Conservation (phyloP, 306 rosid genomes). For the Begonia peltatifolia region DNA sequence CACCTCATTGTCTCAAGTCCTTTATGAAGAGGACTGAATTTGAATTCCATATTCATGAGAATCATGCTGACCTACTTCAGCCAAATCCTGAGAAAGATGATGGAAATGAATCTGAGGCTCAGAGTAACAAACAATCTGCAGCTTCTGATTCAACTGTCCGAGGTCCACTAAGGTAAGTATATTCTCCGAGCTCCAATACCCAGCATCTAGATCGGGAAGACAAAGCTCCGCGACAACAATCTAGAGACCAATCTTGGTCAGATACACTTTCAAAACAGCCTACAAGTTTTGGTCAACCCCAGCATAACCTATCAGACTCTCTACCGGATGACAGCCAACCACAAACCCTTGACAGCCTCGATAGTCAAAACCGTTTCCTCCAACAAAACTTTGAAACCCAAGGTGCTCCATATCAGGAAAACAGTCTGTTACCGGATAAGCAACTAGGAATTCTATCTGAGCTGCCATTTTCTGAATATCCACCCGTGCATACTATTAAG, state of each 20-base stretch:
- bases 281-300: conserved; percentile 53
- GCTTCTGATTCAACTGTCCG: conserved; percentile 64
- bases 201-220: conserved; percentile 75
- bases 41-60: conserved; percentile 80
- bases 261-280: conserved; percentile 39
- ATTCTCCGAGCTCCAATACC: conserved; percentile 73
- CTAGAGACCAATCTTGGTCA: conserved; percentile 71
- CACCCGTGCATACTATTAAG: conserved; percentile 49
- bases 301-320: conserved; percentile 39
- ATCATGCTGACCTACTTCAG: conserved; percentile 58
- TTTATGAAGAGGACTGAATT: conserved; percentile 69
- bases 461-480: conserved; percentile 47
- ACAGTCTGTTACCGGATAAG: conserved; percentile 49
- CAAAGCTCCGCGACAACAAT: conserved; percentile 50
- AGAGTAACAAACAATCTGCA: conserved; percentile 52
- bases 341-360: conserved; percentile 72
- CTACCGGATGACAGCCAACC: conserved; percentile 35
- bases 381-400: conserved; percentile 31
- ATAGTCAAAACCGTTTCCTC: conserved; percentile 21
- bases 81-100: conserved; percentile 72
- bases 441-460: conserved; percentile 56
- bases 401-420: conserved; percentile 36
- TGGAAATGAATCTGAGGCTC: conserved; percentile 75
- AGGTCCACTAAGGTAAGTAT: conserved; percentile 52
- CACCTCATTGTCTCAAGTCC: conserved; percentile 94